These are phyloP conservation scores for Murraya koenigii DNA, from an alignment of 345 rosid species.

Conservation along the genomic window DNA sequence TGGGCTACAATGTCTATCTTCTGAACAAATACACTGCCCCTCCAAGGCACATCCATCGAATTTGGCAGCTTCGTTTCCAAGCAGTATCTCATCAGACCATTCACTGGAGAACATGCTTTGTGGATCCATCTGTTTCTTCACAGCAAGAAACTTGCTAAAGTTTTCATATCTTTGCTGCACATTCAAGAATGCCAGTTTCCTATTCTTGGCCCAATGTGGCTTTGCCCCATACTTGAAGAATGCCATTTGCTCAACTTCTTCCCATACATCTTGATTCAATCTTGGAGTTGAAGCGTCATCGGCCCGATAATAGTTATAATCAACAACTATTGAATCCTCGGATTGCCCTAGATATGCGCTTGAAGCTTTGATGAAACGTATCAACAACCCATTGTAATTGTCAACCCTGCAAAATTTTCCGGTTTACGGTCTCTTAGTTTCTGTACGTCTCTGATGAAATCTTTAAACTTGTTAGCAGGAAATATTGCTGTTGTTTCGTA, in stretches of 20 bases:
- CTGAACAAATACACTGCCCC: constrained; percentile 80
- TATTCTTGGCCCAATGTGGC: constrained; percentile 91
- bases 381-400: constrained; percentile 60
- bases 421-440: constrained; percentile 58
- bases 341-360: constrained; percentile 70
- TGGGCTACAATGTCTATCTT: constrained; percentile 74
- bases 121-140: constrained; percentile 70
- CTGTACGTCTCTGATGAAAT: constrained; percentile 59
- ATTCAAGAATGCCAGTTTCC: constrained; percentile 59
- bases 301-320: constrained; percentile 75
- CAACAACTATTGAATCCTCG: constrained; percentile 76
- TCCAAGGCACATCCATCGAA: constrained; percentile 81
- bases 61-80: constrained; percentile 39
- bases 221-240: constrained; percentile 70
- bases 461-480: constrained; percentile 41
- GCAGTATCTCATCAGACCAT: constrained; percentile 71
- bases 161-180: constrained; percentile 55
- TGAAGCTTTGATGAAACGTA: constrained; percentile 77
- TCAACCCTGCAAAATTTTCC: constrained; percentile 64
- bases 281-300: constrained; percentile 60
- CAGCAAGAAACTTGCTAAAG: constrained; percentile 44
- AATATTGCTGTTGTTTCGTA: constrained; percentile 76
- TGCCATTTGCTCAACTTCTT: constrained; percentile 91
- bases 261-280: constrained; percentile 69
- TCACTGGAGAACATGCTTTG: constrained; percentile 61